These are phyloP conservation scores for Trichomonascaceae sp. DNA, from an alignment of 1,139 yeast species.

Conservation along the genomic window DNA sequence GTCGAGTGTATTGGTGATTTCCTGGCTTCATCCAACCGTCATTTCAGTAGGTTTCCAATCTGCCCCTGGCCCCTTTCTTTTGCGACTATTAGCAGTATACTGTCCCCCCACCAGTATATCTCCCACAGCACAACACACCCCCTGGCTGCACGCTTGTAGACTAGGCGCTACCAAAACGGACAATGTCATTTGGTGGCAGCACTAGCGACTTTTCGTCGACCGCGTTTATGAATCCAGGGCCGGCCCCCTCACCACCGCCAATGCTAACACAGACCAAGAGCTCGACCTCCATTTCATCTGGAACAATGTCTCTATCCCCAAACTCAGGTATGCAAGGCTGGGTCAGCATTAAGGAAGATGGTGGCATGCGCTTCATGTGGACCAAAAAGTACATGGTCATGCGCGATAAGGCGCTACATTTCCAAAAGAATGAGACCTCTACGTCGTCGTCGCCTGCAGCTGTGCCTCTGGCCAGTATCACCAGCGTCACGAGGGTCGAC, in stretches of 20 bases:
- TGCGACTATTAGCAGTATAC: no score
- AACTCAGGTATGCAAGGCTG: slow-evolving; percentile 64
- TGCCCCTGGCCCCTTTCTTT: no score
- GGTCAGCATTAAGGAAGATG: slow-evolving; percentile 89
- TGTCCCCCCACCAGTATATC: no score
- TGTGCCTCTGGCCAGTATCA: slow-evolving; percentile 43
- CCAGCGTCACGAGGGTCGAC: slow-evolving; percentile 49
- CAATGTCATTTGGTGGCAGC: no score
- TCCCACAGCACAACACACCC: no score
- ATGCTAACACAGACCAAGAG: slow-evolving; percentile 2
- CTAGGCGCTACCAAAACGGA: no score
- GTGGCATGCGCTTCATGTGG: slow-evolving; percentile 70
- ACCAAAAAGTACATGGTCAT: slow-evolving; percentile 73
- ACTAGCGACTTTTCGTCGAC: no score
- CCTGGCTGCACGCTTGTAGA: no score
- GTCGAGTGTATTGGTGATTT: no score
- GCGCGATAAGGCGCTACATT: slow-evolving; percentile 59
- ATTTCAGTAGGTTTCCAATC: no score
- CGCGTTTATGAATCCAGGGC: slow-evolving; percentile 29
- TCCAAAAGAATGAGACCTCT: slow-evolving; percentile 54
- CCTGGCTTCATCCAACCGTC: no score
- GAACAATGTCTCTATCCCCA: slow-evolving; percentile 1
- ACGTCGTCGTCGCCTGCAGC: slow-evolving; percentile 23
- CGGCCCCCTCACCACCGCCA: slow-evolving; percentile 30
- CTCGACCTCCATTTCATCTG: slow-evolving; percentile 3